Conservation (phyloP, 257 asterid genomes). For the Nicotiana paniculata region DNA sequence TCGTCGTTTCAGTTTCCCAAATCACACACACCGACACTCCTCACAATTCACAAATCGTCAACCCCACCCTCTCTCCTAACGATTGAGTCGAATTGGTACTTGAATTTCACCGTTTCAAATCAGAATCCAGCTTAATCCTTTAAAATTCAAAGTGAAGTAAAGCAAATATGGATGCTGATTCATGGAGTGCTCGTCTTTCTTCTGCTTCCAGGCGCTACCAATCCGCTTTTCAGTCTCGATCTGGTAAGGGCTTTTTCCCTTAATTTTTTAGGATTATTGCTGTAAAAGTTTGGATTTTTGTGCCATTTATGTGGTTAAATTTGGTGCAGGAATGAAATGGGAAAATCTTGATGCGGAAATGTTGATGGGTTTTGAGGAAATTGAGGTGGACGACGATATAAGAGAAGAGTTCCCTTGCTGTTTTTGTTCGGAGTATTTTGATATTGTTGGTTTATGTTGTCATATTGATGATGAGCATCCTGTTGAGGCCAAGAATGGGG, state of each 20-base stretch:
- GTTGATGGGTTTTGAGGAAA: constrained; percentile 81
- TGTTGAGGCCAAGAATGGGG: constrained; percentile 74
- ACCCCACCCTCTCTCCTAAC: constrained; percentile 1
- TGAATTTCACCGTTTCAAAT: neutral
- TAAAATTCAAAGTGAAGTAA: constrained; percentile 2
- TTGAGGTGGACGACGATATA: constrained; percentile 59
- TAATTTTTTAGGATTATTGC: neutral
- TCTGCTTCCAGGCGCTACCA: constrained; percentile 74
- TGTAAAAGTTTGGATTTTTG: constrained; percentile 15
- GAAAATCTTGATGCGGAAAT: constrained; percentile 63
- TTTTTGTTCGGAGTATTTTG: constrained; percentile 71
- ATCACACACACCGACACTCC: constrained; percentile 25
- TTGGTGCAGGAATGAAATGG: constrained; percentile 47
- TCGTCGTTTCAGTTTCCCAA: neutral
- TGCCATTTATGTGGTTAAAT: neutral
- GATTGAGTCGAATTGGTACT: constrained; percentile 20
- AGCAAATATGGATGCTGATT: constrained; percentile 70
- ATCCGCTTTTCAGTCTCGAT: constrained; percentile 86
- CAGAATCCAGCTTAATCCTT: neutral
- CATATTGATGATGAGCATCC: constrained; percentile 92
- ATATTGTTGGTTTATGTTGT: constrained; percentile 76
- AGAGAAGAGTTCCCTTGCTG: constrained; percentile 79
- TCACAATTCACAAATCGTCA: constrained; percentile 11
- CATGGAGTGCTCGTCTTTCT: constrained; percentile 79
- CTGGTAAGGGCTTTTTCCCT: constrained; percentile 34